Evolutionary conservation across 2,329 filamentous ascomycete genomes (phyloP), one percentile per base, ranked within the genome.

Genomic region (Aureobasidium sp.): DNA sequence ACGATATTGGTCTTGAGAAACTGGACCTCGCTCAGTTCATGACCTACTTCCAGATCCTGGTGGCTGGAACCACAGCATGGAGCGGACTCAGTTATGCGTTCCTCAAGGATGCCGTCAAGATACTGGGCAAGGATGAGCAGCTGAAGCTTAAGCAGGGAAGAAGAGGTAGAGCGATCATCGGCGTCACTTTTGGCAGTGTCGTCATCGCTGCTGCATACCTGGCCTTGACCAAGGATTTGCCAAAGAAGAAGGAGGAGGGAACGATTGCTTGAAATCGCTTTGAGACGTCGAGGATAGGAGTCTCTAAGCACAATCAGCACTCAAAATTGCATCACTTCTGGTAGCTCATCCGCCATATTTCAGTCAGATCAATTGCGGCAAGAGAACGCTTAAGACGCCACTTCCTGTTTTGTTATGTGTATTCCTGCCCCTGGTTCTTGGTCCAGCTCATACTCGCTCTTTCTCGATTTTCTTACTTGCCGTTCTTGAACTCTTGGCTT

Each of bases 1-100:
- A 66, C 52, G 64, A 58, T 34, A 63, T 68, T 1, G 64, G 65
- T 11, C 27, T 71, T 6, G 63, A 63, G 31, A 62, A 64, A 15
- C 64, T 63, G 27, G 66, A 68, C 57, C 69, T 79, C 68, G 69
- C 75, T 62, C 67, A 66, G 6, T 66, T 73, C 45, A 73, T 73
- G 51, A 67, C 63, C 27, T 67, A 70, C 15, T 73, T 77, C 67
- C 93, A 90, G 71, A 93, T 90, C 68, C 75, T 95, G 15, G 93
- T 99, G 2, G 92, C 91, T 0, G 84, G 82, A 0, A 99, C 94
- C 4, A 99, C 94, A 0, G 76, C 96, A 6, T 97, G 92, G 90
- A 97, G 91, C 65, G 94, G 94, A 8, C 81, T 92, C 15, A 96
- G 92, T 74, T 99, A 99, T 73, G 81, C 96, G 7, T 95, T 88